phyloP scores from a whole-genome alignment of 1,139 yeast genomes.

The Nakaseomyces bracarensis region DNA sequence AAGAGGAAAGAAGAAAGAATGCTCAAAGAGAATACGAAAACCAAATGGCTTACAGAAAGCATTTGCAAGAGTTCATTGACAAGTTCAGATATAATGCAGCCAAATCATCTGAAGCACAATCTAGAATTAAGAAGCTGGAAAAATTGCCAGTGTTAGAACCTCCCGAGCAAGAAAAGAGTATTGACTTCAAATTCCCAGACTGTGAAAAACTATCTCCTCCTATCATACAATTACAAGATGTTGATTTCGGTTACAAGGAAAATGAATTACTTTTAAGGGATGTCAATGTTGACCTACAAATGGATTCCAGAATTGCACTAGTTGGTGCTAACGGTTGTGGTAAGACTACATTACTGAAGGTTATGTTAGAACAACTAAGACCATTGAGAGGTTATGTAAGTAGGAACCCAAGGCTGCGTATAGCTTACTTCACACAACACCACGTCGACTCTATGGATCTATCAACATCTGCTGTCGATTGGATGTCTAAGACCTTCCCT shows the following conservation, averaged over 20 bases:
- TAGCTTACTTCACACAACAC: conserved; percentile 98
- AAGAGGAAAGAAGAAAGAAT: conserved; percentile 90
- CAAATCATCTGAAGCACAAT: conserved; percentile 93
- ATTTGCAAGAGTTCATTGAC: conserved; percentile 88
- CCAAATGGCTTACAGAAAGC: conserved; percentile 93
- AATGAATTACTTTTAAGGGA: conserved; percentile 53
- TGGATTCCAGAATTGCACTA: conserved; percentile 90
- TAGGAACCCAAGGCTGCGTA: conserved; percentile 76
- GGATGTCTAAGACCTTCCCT: conserved; percentile 88
- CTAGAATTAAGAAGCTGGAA: conserved; percentile 92
- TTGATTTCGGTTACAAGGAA: conserved; percentile 74
- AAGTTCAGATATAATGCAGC: conserved; percentile 97
- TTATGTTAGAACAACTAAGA: conserved; percentile 65
- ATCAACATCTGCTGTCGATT: conserved; percentile 76
- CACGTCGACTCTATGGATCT: conserved; percentile 98
- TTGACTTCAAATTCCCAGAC: conserved; percentile 88
- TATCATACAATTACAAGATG: conserved; percentile 77
- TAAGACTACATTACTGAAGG: conserved; percentile 85
- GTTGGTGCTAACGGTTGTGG: conserved; percentile 99
- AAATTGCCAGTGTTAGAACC: conserved; percentile 87
- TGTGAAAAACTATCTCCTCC: conserved; percentile 94
- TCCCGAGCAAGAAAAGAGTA: conserved; percentile 84
- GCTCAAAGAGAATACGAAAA: conserved; percentile 92
- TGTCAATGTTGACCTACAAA: conserved; percentile 83
- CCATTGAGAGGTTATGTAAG: conserved; percentile 73